Evolutionary conservation across 352 stramenopile genomes (phyloP), one percentile per base, ranked within the genome.

Genomic region (Pythium guiyangense): DNA sequence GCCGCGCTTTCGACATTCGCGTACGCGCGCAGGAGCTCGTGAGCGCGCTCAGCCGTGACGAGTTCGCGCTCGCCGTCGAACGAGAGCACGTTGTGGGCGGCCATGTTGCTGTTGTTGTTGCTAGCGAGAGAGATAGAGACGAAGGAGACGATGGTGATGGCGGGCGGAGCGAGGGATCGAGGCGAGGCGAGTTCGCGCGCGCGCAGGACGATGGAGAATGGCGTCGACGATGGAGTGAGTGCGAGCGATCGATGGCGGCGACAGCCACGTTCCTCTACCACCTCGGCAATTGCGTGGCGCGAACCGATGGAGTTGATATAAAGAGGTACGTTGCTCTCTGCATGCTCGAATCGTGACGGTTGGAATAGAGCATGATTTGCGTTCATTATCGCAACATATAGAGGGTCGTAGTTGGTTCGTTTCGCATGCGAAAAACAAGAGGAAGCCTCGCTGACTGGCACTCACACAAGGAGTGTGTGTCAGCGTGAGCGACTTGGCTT

Each of bases 41-140:
- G 74, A 20, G 84, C 84, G 29, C 84, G 81, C 39, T 68, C 60
- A 37, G 81, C 84, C 29, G 73, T 82, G 57, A 94, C 84, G 50
- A 94, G 80, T 66, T 94, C 84, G 45, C 84, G 79, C 56, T 88
- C 81, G 52, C 80, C 82, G 11, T 85, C 73, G 59, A 92, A 90
- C 50, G 82, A 66, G 29, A 66, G 54, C 49, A 62, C 48, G 56
- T 27, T 54, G 54, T 6, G 29, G 25, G 51, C 50, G n/a, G 44
- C 39, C 44, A 50, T 59, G 25, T 12, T 47, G 15, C 14, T 20
- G 15, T 6, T 45, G 44, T 31, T 31, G 18, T 20, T 18, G 40
- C n/a, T 8, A 18, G 46, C 5, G 25, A 18, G 1, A 3, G 6
- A 22, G 35, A 20, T 20, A 29, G 35, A 35, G 22, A 22, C 11